Conservation (phyloP, 1,139 yeast species). For the Diutina mesorugosa region DNA sequence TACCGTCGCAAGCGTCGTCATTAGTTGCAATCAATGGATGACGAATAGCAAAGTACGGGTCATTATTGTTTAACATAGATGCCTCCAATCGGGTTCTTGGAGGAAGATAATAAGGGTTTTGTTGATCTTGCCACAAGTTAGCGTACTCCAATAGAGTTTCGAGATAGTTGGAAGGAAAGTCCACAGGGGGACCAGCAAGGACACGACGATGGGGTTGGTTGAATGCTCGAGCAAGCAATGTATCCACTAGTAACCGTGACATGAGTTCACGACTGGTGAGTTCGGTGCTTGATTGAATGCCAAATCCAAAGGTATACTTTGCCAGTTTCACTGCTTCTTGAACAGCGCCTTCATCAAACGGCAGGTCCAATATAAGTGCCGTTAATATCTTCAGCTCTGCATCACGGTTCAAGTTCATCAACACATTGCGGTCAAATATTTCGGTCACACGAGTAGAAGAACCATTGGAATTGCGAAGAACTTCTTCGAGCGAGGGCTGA, state of each 20-base stretch:
- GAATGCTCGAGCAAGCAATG: neutral
- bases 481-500: neutral
- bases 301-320: neutral
- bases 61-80: neutral
- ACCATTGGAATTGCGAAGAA: neutral
- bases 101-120: slow-evolving; percentile 20
- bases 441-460: neutral
- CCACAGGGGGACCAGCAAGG: neutral
- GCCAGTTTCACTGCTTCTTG: neutral
- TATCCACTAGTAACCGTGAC: neutral
- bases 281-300: neutral
- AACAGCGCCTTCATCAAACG: neutral
- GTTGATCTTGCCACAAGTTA: slow-evolving; percentile 11
- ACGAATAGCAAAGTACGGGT: neutral
- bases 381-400: neutral
- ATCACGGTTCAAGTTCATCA: neutral
- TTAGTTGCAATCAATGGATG: neutral
- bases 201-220: neutral
- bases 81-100: slow-evolving; percentile 8
- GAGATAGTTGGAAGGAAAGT: slow-evolving; percentile 15
- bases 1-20: neutral
- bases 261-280: neutral
- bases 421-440: neutral
- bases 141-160: slow-evolving; percentile 18
- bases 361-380: neutral